phyloP scores from a whole-genome alignment of 2,329 filamentous ascomycete species.

The Teratosphaeria zuluensis region DNA sequence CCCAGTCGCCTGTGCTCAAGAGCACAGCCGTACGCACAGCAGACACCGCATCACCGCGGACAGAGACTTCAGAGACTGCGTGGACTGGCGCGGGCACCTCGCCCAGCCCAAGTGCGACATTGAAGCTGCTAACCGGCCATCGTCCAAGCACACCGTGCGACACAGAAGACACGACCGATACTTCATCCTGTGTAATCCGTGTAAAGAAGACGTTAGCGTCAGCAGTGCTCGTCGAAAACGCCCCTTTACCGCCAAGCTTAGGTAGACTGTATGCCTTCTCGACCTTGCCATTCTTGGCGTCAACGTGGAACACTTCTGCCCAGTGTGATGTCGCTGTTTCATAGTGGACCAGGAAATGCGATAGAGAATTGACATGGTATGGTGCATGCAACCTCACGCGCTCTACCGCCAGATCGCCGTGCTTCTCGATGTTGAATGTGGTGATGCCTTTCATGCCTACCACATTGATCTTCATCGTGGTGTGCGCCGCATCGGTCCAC shows the following conservation, averaged over 20 bases:
- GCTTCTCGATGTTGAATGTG: slow-evolving; percentile 34
- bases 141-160: slow-evolving; percentile 67
- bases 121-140: slow-evolving; percentile 51
- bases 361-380: slow-evolving; percentile 57
- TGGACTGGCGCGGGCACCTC: slow-evolving; percentile 42
- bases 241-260: slow-evolving; percentile 57
- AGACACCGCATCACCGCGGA: slow-evolving; percentile 56
- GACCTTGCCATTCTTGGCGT: slow-evolving; percentile 58
- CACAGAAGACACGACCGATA: slow-evolving; percentile 62
- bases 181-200: slow-evolving; percentile 64
- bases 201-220: slow-evolving; percentile 84
- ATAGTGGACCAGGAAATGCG: slow-evolving; percentile 81
- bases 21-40: slow-evolving; percentile 70
- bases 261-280: slow-evolving; percentile 75
- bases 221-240: slow-evolving; percentile 68
- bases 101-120: slow-evolving; percentile 11
- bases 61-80: slow-evolving; percentile 72
- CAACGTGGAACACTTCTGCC: slow-evolving; percentile 77
- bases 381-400: slow-evolving; percentile 62
- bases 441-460: slow-evolving; percentile 42
- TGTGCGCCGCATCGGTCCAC: slow-evolving; percentile 57
- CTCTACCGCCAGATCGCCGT: slow-evolving; percentile 31
- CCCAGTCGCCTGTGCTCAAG: slow-evolving; percentile 61
- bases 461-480: slow-evolving; percentile 61
- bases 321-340: slow-evolving; percentile 61